phyloP scores from a whole-genome alignment of 768 basidiomycete species.

The Lentinula edodes region DNA sequence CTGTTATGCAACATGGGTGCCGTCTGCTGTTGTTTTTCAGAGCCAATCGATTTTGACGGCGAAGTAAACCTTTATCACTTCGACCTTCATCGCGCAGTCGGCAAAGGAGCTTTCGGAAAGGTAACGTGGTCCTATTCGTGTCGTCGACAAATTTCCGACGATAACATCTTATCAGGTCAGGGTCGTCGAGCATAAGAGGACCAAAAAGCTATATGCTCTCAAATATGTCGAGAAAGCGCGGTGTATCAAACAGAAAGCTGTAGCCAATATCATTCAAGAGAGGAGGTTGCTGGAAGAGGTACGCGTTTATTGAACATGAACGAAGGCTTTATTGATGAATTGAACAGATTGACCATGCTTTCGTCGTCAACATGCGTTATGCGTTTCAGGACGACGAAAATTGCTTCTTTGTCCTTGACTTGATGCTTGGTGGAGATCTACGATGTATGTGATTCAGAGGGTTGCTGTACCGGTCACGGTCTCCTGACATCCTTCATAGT shows the following conservation, averaged over 20 bases:
- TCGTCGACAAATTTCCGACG: neutral
- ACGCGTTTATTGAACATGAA: constrained; percentile 10
- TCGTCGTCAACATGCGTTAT: constrained; percentile 86
- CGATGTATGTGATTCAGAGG: constrained; percentile 53
- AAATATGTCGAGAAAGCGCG: constrained; percentile 98
- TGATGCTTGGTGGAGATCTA: constrained; percentile 94
- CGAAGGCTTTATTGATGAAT: neutral
- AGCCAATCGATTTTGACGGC: constrained; percentile 80
- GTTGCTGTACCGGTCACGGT: constrained; percentile 1
- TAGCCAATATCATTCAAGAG: constrained; percentile 93
- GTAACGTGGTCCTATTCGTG: constrained; percentile 29
- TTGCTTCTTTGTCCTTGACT: constrained; percentile 95
- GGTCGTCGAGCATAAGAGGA: constrained; percentile 93
- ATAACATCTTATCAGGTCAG: constrained; percentile 58
- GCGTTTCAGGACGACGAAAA: constrained; percentile 98
- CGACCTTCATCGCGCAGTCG: constrained; percentile 90
- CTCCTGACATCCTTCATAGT: constrained; percentile 38
- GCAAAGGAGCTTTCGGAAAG: constrained; percentile 98
- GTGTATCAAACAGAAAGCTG: constrained; percentile 86
- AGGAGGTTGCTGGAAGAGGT: constrained; percentile 91
- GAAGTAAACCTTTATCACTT: constrained; percentile 95
- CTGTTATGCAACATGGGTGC: constrained; percentile 8
- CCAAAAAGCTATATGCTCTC: constrained; percentile 88
- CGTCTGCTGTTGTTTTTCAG: constrained; percentile 36
- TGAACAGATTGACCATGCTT: constrained; percentile 78